phyloP scores from a whole-genome alignment of 192 early-diverging fungal genomes.

The Coemansia sp. region DNA sequence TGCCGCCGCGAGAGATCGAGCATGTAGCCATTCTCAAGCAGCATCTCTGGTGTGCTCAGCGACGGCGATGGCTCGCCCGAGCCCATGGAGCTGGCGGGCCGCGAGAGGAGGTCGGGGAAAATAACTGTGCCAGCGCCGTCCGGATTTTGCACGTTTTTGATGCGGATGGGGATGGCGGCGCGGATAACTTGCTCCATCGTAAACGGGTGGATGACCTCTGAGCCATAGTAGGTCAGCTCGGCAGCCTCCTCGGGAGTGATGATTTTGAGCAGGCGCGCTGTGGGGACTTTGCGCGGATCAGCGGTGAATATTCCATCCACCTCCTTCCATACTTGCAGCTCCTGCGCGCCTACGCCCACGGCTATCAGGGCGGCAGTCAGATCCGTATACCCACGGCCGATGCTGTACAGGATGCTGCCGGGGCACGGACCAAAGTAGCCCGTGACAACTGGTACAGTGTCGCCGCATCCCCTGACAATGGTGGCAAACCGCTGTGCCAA shows the following conservation, averaged over 20 bases:
- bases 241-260: slow-evolving; percentile 99
- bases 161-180: slow-evolving; percentile 95
- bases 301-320: slow-evolving; percentile 99
- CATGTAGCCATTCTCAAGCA: slow-evolving; percentile 76
- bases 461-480: slow-evolving; percentile 61
- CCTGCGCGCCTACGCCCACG: slow-evolving; percentile 84
- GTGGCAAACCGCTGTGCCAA: slow-evolving; percentile 70
- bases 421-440: slow-evolving; percentile 99
- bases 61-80: slow-evolving; percentile 59
- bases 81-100: slow-evolving; percentile 56
- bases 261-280: slow-evolving; percentile 81
- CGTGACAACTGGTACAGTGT: slow-evolving; percentile 89
- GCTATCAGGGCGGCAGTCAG: slow-evolving; percentile 94
- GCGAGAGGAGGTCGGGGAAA: slow-evolving; percentile 74
- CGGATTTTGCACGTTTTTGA: slow-evolving; percentile 98
- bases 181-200: slow-evolving; percentile 99
- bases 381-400: slow-evolving; percentile 99
- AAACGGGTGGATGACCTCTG: slow-evolving; percentile 97
- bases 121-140: slow-evolving; percentile 92
- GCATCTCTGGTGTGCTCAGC: slow-evolving; percentile 59
- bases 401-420: slow-evolving; percentile 84
- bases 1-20: slow-evolving; percentile 75
- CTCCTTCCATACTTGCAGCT: slow-evolving; percentile 99
- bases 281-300: slow-evolving; percentile 94
- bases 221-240: slow-evolving; percentile 97